Base-by-base conservation (phyloP, 768 basidiomycete genomes). In the Candolleomyces eurysporus region DNA sequence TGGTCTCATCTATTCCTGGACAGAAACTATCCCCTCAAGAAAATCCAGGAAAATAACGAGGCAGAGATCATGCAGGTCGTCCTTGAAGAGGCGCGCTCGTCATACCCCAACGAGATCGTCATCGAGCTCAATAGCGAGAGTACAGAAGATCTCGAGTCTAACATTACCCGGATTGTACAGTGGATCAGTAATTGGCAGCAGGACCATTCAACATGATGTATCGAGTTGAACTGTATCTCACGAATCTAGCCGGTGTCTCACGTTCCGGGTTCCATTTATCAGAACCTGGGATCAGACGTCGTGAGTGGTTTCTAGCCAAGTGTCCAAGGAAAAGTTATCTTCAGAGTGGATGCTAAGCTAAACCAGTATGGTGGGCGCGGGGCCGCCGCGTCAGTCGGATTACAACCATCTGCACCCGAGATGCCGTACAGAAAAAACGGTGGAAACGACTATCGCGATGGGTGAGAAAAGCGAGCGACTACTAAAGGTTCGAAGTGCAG, bases 61-160 rank as follows among this genome's bases (percentile, higher is more conserved):
- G 95, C 96, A 13, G 97, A 99, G 77, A 98, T 99, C 69, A 97
- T 98, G 95, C 82, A 92, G 69, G 87, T 95, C 55, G 88, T 97
- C 42, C 77, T 91, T 11, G 89, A 92, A 36, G 97, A 99, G 72
- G 96, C 96, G 4, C 81, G 86, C 48, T 86, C 87, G 43, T 92
- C 94, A 0, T 99, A 98, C 72, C 83, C 89, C 0, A 69, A 81
- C n/a, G 89, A 92, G 72, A 91, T 96, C 64, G 84, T 98, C 26
- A 88, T 98, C 17, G 92, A 92, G 68, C 78, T 98, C 26, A 75
- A 82, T 61, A 94, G 91, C 71, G 90, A 92, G 69, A 81, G 75
- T 21, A 85, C 82, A 54, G 89, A 88, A 45, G 90, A 98, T 66
- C 77, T 98, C 43, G 90, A 97, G 70, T 80, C 85, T 21, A 98